phyloP scores from a whole-genome alignment of 345 rosid genomes.

The Brassica incana region DNA sequence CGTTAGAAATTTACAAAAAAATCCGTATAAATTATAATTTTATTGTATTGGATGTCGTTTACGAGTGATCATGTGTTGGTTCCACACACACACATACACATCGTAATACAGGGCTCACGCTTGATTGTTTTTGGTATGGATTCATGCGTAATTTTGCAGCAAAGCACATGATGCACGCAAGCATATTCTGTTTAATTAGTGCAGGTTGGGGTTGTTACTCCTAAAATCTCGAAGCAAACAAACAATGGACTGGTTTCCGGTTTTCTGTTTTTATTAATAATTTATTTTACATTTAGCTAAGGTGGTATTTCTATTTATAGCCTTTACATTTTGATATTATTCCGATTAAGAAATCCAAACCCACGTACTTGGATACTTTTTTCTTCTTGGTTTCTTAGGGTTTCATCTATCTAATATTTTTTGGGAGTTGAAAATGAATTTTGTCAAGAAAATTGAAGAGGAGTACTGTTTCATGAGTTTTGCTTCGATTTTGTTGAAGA shows the following conservation, averaged over 20 bases:
- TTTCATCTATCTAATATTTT: constrained; percentile 4
- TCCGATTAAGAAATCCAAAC: not conserved
- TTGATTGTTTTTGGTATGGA: not conserved
- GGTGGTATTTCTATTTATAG: constrained; percentile 28
- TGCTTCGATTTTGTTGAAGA: constrained; percentile 40
- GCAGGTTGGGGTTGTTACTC: constrained; percentile 26
- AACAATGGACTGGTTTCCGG: constrained; percentile 33
- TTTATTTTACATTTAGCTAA: not conserved
- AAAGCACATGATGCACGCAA: not conserved
- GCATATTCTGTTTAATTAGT: constrained; percentile 2
- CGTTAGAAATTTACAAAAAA: not conserved
- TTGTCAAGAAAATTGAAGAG: constrained; percentile 25
- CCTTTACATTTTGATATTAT: constrained; percentile 15
- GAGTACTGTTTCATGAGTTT: constrained; percentile 38
- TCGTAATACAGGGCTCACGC: not conserved
- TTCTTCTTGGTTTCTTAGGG: constrained; percentile 1
- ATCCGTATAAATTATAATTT: not conserved
- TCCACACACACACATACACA: not conserved
- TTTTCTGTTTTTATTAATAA: constrained; percentile 1
- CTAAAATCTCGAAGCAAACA: constrained; percentile 33
- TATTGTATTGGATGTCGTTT: not conserved
- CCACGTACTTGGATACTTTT: not conserved
- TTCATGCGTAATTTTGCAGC: constrained; percentile 5
- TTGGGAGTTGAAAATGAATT: constrained; percentile 17
- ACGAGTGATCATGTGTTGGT: not conserved